Base-by-base conservation (phyloP, 2,329 filamentous ascomycete genomes). In the Catunica adiposa region DNA sequence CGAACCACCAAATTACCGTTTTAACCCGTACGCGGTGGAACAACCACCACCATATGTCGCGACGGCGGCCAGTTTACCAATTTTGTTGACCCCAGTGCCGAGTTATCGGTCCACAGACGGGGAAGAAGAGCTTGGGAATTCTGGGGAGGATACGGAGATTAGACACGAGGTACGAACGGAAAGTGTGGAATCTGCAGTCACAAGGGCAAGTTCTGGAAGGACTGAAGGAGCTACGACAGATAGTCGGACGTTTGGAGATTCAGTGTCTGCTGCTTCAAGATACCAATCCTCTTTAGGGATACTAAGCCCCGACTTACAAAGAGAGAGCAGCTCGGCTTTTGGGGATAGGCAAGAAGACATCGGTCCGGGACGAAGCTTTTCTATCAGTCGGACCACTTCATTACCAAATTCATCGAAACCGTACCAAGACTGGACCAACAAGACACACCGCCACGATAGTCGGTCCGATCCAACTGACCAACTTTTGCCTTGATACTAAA, bases 1-100 rank as follows among this genome's bases (percentile, higher is more conserved):
- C 51, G 57, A 51, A 8, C 57, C 54, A 9, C 51, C 57, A 9
- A 51, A 29, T 15, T 56, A 53, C 38, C 50, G 50, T 11, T 52
- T 38, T 25, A 37, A 48, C 26, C 40, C 26, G 22, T 54, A 54
- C 42, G 25, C 29, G 34, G 6, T 34, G 22, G 29, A 11, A 34
- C 40, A 38, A 34, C n/a, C 29, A 4, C 53, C 29, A 11, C 20
- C 53, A 20, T 46, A 47, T 34, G 17, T 40, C 11, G 29, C 23
- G 17, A 4, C 44, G 3, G 25, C 40, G n/a, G 25, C 26, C 37
- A 37, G 40, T n/a, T 23, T 47, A 17, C 53, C 38, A 5, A 26
- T 47, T 23, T 8, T 23, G 26, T 25, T 54, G 29, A 31, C 26
- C 7, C 40, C 53, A 25, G 53, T 40, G 14, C 53, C 53, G 4